Evolutionary conservation across 495 filamentous ascomycete genomes (phyloP).

Genomic region (Halenospora varia): DNA sequence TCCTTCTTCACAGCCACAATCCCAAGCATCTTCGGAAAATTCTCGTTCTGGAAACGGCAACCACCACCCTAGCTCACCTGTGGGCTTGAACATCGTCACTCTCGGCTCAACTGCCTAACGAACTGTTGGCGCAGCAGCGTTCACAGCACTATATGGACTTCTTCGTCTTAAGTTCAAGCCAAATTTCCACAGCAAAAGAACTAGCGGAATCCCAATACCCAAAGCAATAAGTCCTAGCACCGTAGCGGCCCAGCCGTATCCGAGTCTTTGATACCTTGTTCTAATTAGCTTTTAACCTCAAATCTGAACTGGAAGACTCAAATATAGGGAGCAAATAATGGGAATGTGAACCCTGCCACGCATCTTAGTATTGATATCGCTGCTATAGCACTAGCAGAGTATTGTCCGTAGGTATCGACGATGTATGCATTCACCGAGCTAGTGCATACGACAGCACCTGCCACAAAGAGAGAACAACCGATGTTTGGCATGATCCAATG

Average conservation of each 20-base stretch:
- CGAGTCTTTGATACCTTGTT: background rate
- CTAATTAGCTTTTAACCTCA: too few relatives aligned
- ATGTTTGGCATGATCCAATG: conserved; percentile 54
- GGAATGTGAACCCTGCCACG: background rate
- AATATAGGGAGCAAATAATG: background rate
- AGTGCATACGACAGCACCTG: background rate
- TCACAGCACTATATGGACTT: background rate
- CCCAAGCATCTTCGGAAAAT: too few relatives aligned
- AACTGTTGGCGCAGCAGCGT: too few relatives aligned
- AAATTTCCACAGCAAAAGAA: background rate
- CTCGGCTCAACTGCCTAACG: too few relatives aligned
- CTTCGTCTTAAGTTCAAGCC: background rate
- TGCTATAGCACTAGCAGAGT: background rate
- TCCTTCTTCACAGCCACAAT: too few relatives aligned
- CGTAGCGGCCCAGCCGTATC: background rate
- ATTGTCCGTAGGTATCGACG: background rate
- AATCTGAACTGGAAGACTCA: too few relatives aligned
- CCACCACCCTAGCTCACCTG: too few relatives aligned
- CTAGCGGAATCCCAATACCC: background rate
- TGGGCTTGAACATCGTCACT: too few relatives aligned
- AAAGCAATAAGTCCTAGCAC: background rate
- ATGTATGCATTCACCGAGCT: background rate
- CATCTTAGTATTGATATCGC: background rate
- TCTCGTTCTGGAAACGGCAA: too few relatives aligned
- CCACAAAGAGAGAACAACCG: conserved; percentile 35